Evolutionary conservation across 805 yeast genomes (phyloP).

Genomic region (Sugiyamaella chiloensis): DNA sequence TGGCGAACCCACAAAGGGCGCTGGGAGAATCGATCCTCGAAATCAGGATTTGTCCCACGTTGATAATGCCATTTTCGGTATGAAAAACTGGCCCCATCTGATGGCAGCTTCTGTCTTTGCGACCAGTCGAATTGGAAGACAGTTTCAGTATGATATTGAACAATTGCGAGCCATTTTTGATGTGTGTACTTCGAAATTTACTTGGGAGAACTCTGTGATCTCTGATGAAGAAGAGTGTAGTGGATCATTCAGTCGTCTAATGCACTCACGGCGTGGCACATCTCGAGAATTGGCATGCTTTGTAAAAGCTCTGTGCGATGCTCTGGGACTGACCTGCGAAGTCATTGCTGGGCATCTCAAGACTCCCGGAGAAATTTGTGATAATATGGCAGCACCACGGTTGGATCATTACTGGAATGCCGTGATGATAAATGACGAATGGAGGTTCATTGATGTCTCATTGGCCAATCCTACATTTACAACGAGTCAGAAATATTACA

Average conservation of each 20-base stretch:
- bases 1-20: constrained; percentile 21
- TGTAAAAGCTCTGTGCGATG: constrained; percentile 67
- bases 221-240: constrained; percentile 25
- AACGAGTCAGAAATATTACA: constrained; percentile 42
- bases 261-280: constrained; percentile 51
- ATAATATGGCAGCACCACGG: constrained; percentile 37
- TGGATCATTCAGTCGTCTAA: constrained; percentile 26
- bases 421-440: constrained; percentile 68
- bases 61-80: constrained; percentile 30
- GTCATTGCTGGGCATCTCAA: constrained; percentile 81
- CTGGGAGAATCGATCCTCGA: constrained; percentile 17
- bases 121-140: constrained; percentile 48
- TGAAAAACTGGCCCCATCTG: constrained; percentile 37
- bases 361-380: constrained; percentile 62
- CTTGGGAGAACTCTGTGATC: constrained; percentile 37
- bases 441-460: constrained; percentile 74
- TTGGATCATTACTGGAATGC: constrained; percentile 89
- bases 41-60: constrained; percentile 26
- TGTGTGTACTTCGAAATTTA: constrained; percentile 59
- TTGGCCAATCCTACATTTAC: constrained; percentile 55
- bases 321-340: constrained; percentile 69
- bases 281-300: constrained; percentile 74
- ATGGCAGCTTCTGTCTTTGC: constrained; percentile 56
- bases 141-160: constrained; percentile 54
- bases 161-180: constrained; percentile 62